Conservation (phyloP, 2,329 filamentous ascomycete species). For the Aspergillus tubingensis region DNA sequence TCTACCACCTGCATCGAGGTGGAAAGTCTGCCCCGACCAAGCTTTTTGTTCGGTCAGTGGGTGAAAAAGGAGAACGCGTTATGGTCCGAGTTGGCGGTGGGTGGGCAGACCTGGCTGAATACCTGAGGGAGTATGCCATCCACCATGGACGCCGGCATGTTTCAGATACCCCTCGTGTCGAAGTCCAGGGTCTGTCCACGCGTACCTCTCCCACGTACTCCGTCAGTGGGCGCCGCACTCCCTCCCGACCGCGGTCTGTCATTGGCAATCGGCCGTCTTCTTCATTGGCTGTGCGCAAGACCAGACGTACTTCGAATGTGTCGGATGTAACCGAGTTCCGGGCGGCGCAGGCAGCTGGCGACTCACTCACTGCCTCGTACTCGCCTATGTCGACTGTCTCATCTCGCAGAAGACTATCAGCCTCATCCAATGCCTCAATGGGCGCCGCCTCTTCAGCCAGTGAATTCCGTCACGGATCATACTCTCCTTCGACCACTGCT, state of each 20-base stretch:
- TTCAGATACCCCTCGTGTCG: conserved; percentile 55
- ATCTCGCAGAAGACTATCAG: conserved; percentile 37
- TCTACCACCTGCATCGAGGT: conserved; percentile 86
- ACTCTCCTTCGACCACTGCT: conserved; percentile 28
- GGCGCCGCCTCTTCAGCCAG: conserved; percentile 32
- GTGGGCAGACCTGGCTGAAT: conserved; percentile 97
- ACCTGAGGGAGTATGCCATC: conserved; percentile 86
- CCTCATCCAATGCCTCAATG: conserved; percentile 42
- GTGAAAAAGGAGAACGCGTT: conserved; percentile 84
- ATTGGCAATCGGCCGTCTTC: conserved; percentile 41
- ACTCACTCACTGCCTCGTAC: conserved; percentile 29
- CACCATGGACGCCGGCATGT: conserved; percentile 79
- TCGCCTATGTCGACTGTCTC: conserved; percentile 33
- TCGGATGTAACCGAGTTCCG: conserved; percentile 32
- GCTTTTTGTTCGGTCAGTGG: conserved; percentile 88
- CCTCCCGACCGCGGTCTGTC: conserved; percentile 41
- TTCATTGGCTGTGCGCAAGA: conserved; percentile 43
- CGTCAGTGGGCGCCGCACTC: conserved; percentile 36
- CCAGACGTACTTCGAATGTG: conserved; percentile 39
- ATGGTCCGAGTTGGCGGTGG: conserved; percentile 98
- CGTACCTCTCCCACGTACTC: conserved; percentile 33
- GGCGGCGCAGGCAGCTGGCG: conserved; percentile 31
- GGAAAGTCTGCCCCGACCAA: conserved; percentile 88
- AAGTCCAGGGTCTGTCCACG: conserved; percentile 54
- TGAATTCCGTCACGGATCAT: conserved; percentile 27